Evolutionary conservation across 1,139 yeast species (phyloP).

Genomic region (Yamadazyma mexicana): DNA sequence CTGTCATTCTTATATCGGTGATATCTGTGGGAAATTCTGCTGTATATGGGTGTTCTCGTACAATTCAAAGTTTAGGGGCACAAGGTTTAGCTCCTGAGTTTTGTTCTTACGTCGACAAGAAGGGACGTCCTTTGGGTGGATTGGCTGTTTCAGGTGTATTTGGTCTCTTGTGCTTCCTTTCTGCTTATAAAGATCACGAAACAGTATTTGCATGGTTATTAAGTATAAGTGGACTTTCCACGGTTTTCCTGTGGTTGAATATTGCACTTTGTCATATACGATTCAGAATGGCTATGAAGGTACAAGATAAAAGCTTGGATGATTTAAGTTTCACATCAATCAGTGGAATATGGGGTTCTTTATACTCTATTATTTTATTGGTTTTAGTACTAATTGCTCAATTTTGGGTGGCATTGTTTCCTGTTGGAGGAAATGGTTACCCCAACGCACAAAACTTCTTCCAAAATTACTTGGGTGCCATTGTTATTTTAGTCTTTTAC

Average conservation of each 20-base stretch:
- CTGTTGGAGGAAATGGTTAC: conserved; percentile 24
- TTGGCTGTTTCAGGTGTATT: conserved; percentile 31
- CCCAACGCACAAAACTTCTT: conserved; percentile 34
- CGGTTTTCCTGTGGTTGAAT: conserved; percentile 44
- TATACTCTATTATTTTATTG: conserved; percentile 32
- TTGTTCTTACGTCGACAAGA: conserved; percentile 37
- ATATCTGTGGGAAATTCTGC: conserved; percentile 47
- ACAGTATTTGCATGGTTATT: conserved; percentile 43
- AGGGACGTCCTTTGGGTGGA: conserved; percentile 45
- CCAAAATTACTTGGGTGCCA: conserved; percentile 37
- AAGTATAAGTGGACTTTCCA: conserved; percentile 41
- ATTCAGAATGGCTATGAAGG: conserved; percentile 37
- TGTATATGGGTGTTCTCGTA: conserved; percentile 45
- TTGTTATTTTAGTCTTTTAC: conserved; percentile 34
- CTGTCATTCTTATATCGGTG: conserved; percentile 40
- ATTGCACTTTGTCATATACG: conserved; percentile 39
- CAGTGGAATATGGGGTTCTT: conserved; percentile 35
- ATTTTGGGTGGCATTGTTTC: conserved; percentile 41
- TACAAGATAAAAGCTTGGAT: conserved; percentile 27
- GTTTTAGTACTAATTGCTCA: conserved; percentile 34
- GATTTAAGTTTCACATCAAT: conserved; percentile 30
- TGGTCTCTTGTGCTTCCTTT: conserved; percentile 40
- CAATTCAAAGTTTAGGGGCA: conserved; percentile 40
- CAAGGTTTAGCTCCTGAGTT: conserved; percentile 42
- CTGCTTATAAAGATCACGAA: conserved; percentile 38